These are phyloP conservation scores for Pezicula neosporulosa DNA, from an alignment of 2,329 filamentous ascomycete genomes.

Conservation along the genomic window DNA sequence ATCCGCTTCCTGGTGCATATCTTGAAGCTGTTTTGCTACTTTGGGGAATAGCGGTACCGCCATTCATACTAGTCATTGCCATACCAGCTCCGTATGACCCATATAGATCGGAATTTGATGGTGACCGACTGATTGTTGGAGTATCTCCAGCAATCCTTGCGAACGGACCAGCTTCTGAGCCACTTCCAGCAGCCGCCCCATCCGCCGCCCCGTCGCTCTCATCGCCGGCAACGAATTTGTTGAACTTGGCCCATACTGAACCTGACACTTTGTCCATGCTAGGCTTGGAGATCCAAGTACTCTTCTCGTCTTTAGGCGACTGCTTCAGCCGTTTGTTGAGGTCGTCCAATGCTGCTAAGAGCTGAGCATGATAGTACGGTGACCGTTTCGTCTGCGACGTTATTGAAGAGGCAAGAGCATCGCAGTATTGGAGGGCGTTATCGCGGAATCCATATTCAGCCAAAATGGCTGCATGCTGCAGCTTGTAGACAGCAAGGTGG, in stretches of 20 bases:
- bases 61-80: conserved; percentile 27
- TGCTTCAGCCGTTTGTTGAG: conserved; percentile 79
- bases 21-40: conserved; percentile 20
- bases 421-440: conserved; percentile 89
- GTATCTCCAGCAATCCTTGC: conserved; percentile 75
- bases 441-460: conserved; percentile 79
- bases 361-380: conserved; percentile 75
- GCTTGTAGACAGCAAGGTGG: conserved; percentile 86
- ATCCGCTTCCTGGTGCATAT: conserved; percentile 27
- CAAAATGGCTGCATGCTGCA: conserved; percentile 79
- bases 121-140: conserved; percentile 69
- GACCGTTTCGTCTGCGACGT: conserved; percentile 79
- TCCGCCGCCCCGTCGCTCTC: conserved; percentile 66
- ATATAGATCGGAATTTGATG: conserved; percentile 72
- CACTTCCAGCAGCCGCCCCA: conserved; percentile 51
- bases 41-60: conserved; percentile 9
- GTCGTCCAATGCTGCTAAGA: conserved; percentile 79
- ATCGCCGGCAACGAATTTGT: conserved; percentile 92
- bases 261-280: conserved; percentile 95
- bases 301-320: conserved; percentile 75
- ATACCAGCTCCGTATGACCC: conserved; percentile 31
- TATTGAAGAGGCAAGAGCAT: conserved; percentile 73
- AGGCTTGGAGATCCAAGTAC: conserved; percentile 90
- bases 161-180: conserved; percentile 72
- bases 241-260: conserved; percentile 88